Percentiles rank a stretch among this genome's conserved stretches.
These are phyloP conservation scores for Trichoderma erinaceum DNA, from an alignment of 495 filamentous ascomycete genomes.

Conservation along the genomic window DNA sequence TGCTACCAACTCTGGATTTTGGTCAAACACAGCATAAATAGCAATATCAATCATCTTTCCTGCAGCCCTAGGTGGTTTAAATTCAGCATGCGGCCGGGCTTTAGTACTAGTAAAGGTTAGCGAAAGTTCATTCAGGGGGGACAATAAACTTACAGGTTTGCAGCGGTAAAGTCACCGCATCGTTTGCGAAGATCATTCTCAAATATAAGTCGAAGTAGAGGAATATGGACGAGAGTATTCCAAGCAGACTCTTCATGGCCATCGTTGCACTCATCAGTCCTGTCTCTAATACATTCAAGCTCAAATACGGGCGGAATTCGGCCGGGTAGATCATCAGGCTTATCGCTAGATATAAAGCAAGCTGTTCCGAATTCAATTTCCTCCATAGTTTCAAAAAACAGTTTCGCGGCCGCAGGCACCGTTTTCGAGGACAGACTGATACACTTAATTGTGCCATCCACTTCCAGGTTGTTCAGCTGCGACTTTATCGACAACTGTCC, in stretches of 20 bases:
- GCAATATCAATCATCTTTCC: background rate
- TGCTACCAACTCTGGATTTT: background rate
- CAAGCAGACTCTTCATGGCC: background rate
- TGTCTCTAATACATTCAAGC: background rate
- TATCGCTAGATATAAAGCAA: background rate
- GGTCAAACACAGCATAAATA: background rate
- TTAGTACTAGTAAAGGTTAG: background rate
- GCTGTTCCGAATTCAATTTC: background rate
- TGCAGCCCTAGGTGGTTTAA: background rate
- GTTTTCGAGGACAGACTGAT: constrained; percentile 1
- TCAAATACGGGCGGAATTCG: background rate
- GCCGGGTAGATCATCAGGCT: background rate
- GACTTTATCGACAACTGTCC: background rate
- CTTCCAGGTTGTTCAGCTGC: background rate
- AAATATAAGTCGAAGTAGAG: background rate
- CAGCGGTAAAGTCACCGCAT: background rate
- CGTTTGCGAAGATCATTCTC: background rate
- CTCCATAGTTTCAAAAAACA: background rate
- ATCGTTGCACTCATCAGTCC: background rate
- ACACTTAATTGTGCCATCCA: background rate
- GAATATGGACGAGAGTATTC: background rate
- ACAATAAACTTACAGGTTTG: background rate
- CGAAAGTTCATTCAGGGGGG: background rate
- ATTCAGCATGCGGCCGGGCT: background rate
- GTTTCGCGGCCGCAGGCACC: background rate